Conservation (phyloP, 1,139 yeast genomes). For the Kurtzmaniella quercitrusa region DNA sequence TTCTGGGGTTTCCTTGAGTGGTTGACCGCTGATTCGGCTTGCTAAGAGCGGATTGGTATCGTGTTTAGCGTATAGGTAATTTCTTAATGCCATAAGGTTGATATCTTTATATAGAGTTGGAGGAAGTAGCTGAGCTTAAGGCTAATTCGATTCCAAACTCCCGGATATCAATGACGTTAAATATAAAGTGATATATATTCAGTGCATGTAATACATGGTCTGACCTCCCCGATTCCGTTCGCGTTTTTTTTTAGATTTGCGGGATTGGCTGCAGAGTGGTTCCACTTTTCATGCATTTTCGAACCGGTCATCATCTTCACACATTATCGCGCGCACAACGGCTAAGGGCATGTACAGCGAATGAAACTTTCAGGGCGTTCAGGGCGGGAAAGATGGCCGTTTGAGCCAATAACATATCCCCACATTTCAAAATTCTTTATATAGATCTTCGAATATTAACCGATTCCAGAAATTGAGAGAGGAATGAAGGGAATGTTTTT, state of each 20-base stretch:
- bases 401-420: too few species aligned
- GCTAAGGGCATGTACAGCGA: too few species aligned
- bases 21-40: conserved; percentile 6
- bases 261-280: conserved; percentile 11
- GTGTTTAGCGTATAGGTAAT: conserved; percentile 42
- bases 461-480: too few species aligned
- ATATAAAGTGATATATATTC: neutral
- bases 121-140: neutral
- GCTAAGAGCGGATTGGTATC: conserved; percentile 7
- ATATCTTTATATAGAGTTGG: neutral
- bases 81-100: conserved; percentile 37
- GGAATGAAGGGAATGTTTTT: too few species aligned
- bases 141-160: neutral
- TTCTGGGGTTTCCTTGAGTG: neutral
- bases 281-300: conserved; percentile 11
- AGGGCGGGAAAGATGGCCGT: too few species aligned
- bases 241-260: neutral
- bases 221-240: neutral
- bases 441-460: too few species aligned
- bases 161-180: neutral
- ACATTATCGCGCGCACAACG: too few species aligned
- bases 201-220: neutral
- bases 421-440: too few species aligned
- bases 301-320: too few species aligned
- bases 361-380: too few species aligned